These are phyloP conservation scores for Ephemerocybe angulata DNA, from an alignment of 768 basidiomycete genomes.

Conservation along the genomic window DNA sequence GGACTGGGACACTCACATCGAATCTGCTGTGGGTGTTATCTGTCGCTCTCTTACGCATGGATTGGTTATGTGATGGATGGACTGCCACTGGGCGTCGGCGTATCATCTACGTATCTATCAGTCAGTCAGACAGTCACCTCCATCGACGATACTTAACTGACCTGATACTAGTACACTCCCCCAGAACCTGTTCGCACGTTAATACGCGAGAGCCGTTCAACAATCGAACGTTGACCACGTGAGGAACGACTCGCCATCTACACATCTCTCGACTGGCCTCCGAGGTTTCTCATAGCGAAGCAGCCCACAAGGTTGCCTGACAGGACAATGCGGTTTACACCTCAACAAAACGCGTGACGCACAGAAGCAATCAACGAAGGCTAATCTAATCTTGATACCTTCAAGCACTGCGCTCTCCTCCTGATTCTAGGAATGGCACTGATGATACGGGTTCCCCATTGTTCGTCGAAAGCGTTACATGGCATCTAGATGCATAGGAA, in stretches of 20 bases:
- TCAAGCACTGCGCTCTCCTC: background rate
- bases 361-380: background rate
- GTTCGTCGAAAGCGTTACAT: slow-evolving; percentile 10
- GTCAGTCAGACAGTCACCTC: no score
- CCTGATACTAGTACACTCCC: background rate
- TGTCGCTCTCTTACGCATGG: no score
- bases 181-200: background rate
- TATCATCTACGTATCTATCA: no score
- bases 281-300: background rate
- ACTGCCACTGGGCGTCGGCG: no score
- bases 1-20: no score
- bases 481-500: background rate
- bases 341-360: background rate
- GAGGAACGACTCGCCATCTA: background rate
- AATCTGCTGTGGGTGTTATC: no score
- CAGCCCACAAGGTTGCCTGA: slow-evolving; percentile 1
- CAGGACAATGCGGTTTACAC: slow-evolving; percentile 1
- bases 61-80: background rate
- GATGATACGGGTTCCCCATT: slow-evolving; percentile 2
- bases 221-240: background rate
- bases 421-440: slow-evolving; percentile 1
- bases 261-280: slow-evolving; percentile 1
- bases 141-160: no score
- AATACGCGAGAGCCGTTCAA: background rate
- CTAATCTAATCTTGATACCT: background rate